Evolutionary conservation across 1,139 yeast species (phyloP).

Genomic region (Debaryomyces udenii): DNA sequence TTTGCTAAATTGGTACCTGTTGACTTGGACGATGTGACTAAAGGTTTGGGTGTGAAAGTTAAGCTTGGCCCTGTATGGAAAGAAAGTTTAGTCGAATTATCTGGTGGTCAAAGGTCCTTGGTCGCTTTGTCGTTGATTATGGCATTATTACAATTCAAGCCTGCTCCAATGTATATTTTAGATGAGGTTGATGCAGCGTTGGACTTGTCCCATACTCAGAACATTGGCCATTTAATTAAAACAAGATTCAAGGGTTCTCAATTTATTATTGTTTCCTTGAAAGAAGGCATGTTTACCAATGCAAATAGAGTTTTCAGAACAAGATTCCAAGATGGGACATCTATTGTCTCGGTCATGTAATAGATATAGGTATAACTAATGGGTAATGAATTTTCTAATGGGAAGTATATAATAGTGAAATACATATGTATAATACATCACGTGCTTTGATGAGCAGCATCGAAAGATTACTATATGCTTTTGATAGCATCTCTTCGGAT

Average conservation of each 20-base stretch:
- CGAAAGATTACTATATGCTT: background rate
- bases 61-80: conserved; percentile 94
- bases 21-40: conserved; percentile 78
- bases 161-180: conserved; percentile 96
- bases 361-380: background rate
- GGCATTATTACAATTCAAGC: conserved; percentile 90
- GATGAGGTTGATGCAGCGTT: conserved; percentile 99
- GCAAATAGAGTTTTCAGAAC: conserved; percentile 94
- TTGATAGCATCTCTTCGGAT: background rate
- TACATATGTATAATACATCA: too few species aligned
- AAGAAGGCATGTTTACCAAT: conserved; percentile 97
- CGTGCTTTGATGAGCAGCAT: too few species aligned
- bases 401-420: too few species aligned
- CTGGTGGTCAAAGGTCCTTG: conserved; percentile 96
- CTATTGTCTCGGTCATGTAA: conserved; percentile 73
- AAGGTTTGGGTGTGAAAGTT: conserved; percentile 91
- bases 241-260: conserved; percentile 95
- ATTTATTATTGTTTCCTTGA: conserved; percentile 92
- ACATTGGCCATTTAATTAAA: conserved; percentile 93
- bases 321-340: conserved; percentile 94
- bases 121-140: conserved; percentile 88
- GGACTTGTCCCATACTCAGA: conserved; percentile 95
- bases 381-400: background rate
- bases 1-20: conserved; percentile 87
- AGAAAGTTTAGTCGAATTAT: conserved; percentile 89